Base-by-base conservation (phyloP, 352 stramenopile genomes). In the Aphanomyces astaci region DNA sequence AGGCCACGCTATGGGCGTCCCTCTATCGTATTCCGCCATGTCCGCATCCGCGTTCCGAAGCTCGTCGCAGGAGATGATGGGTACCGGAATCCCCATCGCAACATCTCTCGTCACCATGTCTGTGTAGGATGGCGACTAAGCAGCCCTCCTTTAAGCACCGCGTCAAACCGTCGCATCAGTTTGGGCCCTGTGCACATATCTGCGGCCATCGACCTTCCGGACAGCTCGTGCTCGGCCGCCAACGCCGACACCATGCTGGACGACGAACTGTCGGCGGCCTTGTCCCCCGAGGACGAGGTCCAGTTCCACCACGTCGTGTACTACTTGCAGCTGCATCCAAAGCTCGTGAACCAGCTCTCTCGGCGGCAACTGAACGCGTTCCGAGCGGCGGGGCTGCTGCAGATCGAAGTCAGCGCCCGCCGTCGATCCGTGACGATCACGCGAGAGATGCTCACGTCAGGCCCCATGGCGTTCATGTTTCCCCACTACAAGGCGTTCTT, bases 251-350 rank as follows among this genome's bases (percentile, higher is more conserved):
- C 51, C 5, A 59, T 28, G 10, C 25, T 59, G 17, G 51, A 59
- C 30, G 51, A 36, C 7, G 17, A 22, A 13, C 13, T 32, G 13
- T 30, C 15, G 13, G n/a, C 51, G 15, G 19, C 40, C 22, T 45
- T 68, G 3, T 68, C 62, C 11, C 62, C 62, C 13, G 9, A 11
- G n/a, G 33, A 22, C 15, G 62, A 68, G 28, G 33, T 22, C 17
- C 5, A n/a, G 4, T 59, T 68, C 48, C 51, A 62, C 10, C 17
- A 30, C 30, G 39, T 43, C 10, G 33, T 51, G 4, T 68, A 36
- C 51, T 68, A 68, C 51, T 17, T 68, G 17, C 28, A 68, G 31
- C 45, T 68, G 33, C 62, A 68, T 28, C 39, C 49, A 43, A 48
- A 25, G 1, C 32, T 52, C 11, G 17, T 68, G 5, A 11, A 59